Conservation (phyloP, 116 monocot genomes). For the Dioscorea cayenensis region DNA sequence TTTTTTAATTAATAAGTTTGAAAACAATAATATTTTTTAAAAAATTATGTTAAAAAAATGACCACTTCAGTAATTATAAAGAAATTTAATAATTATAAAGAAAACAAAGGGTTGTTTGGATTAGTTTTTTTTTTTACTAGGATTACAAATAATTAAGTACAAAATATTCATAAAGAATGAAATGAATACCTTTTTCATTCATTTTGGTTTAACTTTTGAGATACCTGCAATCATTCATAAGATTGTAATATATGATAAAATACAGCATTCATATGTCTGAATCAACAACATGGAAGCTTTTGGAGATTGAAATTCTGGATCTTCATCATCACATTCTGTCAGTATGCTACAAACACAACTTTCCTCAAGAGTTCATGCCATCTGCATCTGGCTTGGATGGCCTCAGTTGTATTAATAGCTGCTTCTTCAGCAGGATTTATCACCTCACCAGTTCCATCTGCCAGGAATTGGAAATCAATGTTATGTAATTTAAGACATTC, state of each 20-base stretch:
- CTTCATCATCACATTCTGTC: slow-evolving; percentile 22
- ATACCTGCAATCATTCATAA: slow-evolving; percentile 19
- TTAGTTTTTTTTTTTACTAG: no score
- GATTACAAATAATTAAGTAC: no score
- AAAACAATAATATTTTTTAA: no score
- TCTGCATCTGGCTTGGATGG: slow-evolving; percentile 2
- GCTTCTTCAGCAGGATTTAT: slow-evolving; percentile 15
- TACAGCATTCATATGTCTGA: neutral
- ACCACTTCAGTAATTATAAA: no score
- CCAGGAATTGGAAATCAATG: neutral
- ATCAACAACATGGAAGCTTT: slow-evolving; percentile 41
- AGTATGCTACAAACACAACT: slow-evolving; percentile 24
- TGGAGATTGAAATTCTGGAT: slow-evolving; percentile 41
- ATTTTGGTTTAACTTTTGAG: slow-evolving; percentile 24
- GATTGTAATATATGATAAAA: neutral
- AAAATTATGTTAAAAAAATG: no score
- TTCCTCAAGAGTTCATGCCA: slow-evolving; percentile 21
- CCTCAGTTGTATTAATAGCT: no score
- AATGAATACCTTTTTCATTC: neutral
- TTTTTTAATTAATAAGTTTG: no score
- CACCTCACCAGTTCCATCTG: slow-evolving; percentile 38
- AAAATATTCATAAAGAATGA: no score
- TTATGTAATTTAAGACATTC: no score
- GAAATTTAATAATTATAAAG: no score
- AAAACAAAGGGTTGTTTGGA: no score